A percentile compares a stretch with the other conserved stretches of the same genome.
These are phyloP conservation scores for Cercis canadensis DNA, from an alignment of 306 rosid genomes.

Conservation along the genomic window DNA sequence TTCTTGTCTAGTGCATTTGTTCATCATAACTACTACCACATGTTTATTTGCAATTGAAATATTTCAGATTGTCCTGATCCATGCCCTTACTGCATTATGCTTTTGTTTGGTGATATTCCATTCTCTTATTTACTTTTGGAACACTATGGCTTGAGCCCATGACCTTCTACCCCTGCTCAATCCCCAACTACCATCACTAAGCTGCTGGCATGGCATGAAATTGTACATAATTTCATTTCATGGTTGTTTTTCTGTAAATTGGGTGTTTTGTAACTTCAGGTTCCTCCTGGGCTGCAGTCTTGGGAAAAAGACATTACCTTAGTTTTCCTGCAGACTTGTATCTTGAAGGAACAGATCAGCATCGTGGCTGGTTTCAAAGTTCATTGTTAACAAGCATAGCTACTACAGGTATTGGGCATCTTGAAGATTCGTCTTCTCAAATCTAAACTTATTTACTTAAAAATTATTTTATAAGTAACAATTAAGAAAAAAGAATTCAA, in stretches of 20 bases:
- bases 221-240: conserved; percentile 12
- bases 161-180: conserved; percentile 15
- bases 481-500: not conserved
- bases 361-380: conserved; percentile 99
- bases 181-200: conserved; percentile 23
- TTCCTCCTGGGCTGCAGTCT: conserved; percentile 98
- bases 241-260: conserved; percentile 27
- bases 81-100: not conserved
- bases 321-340: conserved; percentile 89
- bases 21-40: conserved; percentile 4
- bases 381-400: conserved; percentile 92
- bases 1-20: conserved; percentile 1
- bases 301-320: conserved; percentile 72
- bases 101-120: conserved; percentile 16
- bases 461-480: not conserved
- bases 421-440: not conserved
- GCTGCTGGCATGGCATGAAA: conserved; percentile 4
- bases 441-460: too few relatives aligned
- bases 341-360: conserved; percentile 99
- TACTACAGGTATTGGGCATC: conserved; percentile 70
- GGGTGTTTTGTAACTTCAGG: conserved; percentile 63
- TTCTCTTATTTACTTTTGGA: conserved; percentile 14
- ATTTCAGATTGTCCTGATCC: not conserved
- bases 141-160: conserved; percentile 14
- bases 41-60: conserved; percentile 22